These are phyloP conservation scores for Telopea speciosissima DNA, from an alignment of 177 flowering plant genomes.

Conservation along the genomic window DNA sequence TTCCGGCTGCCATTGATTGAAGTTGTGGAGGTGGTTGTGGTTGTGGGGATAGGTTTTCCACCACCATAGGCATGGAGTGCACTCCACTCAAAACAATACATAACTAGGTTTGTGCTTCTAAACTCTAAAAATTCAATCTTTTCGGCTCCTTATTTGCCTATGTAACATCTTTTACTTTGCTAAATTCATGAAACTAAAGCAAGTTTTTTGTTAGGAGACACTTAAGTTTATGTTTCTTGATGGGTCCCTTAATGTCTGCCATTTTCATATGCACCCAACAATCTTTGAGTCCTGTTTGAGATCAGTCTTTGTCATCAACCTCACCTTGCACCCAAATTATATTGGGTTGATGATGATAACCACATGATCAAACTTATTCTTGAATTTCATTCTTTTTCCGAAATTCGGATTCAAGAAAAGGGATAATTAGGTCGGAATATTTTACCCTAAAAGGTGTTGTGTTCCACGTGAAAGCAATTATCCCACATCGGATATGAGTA, in stretches of 20 bases:
- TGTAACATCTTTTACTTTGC: neutral
- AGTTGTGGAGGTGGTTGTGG: slow-evolving; percentile 2
- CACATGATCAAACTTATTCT: no score
- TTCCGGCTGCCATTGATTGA: no score
- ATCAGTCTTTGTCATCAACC: neutral
- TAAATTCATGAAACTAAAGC: slow-evolving; percentile 9
- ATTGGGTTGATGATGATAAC: neutral
- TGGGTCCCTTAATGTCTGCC: neutral
- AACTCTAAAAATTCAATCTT: slow-evolving; percentile 29
- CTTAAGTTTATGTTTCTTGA: no score
- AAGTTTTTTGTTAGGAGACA: neutral
- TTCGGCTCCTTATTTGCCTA: slow-evolving; percentile 14
- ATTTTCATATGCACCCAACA: neutral
- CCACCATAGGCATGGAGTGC: slow-evolving; percentile 20
- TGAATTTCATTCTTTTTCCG: no score
- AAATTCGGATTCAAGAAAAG: no score
- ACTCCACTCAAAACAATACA: slow-evolving; percentile 27
- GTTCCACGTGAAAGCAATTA: no score
- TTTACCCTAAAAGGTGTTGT: no score
- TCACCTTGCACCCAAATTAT: neutral
- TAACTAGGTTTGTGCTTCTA: slow-evolving; percentile 12
- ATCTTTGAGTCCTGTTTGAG: neutral
- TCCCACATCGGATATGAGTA: no score
- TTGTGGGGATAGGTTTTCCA: slow-evolving; percentile 12
- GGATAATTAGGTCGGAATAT: no score